Evolutionary conservation across 306 rosid genomes (phyloP).

Genomic region (Lupinus albus): DNA sequence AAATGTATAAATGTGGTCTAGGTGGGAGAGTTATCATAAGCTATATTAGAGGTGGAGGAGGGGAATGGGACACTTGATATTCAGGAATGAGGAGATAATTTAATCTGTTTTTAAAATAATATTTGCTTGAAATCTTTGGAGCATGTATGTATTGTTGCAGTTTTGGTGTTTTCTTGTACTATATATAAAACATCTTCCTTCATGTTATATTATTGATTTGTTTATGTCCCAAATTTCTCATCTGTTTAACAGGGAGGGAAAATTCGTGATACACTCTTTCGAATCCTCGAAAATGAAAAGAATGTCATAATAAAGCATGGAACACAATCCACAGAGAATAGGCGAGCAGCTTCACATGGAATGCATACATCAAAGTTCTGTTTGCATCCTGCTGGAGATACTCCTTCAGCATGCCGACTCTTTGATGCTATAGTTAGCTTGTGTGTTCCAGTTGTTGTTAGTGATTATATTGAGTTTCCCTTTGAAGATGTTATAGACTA

Average conservation of each 20-base stretch:
- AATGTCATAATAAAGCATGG: slow-evolving; percentile 86
- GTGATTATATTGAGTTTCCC: slow-evolving; percentile 86
- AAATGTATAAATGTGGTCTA: no score
- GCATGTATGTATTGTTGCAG: not conserved
- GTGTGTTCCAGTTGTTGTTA: slow-evolving; percentile 85
- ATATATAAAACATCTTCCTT: not conserved
- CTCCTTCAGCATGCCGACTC: slow-evolving; percentile 95
- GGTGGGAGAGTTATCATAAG: no score
- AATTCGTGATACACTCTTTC: slow-evolving; percentile 80
- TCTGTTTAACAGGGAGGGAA: slow-evolving; percentile 76
- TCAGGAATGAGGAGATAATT: not conserved
- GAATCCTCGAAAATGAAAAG: slow-evolving; percentile 70
- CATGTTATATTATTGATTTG: slow-evolving; percentile 11
- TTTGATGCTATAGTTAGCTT: slow-evolving; percentile 93
- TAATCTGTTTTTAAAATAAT: not conserved
- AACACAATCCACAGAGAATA: slow-evolving; percentile 84
- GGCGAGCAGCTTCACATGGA: slow-evolving; percentile 89
- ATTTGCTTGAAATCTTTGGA: not conserved
- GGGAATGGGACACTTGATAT: no score
- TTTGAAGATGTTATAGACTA: slow-evolving; percentile 91
- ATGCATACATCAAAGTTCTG: slow-evolving; percentile 95
- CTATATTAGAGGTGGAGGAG: no score
- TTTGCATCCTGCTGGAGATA: slow-evolving; percentile 96
- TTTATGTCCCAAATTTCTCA: not conserved
- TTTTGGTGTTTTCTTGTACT: not conserved